These are phyloP conservation scores for Irpex sp. DNA, from an alignment of 1,284 basidiomycete genomes.

Conservation along the genomic window DNA sequence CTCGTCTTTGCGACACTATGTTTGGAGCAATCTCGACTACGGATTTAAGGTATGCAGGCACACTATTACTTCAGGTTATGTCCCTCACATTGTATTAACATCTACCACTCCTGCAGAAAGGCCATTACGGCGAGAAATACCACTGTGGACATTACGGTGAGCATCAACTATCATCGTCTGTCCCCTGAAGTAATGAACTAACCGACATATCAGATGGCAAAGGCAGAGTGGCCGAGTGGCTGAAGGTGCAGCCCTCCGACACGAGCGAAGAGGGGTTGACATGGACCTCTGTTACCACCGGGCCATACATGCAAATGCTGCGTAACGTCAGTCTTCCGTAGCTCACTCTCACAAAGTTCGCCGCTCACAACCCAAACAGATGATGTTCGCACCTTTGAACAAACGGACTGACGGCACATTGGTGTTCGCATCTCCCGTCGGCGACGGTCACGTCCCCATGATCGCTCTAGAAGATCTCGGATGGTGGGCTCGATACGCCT, in stretches of 20 bases:
- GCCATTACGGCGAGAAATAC: conserved; percentile 24
- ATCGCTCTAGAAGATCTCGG: conserved; percentile 31
- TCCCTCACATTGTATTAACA: background rate
- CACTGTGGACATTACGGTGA: conserved; percentile 31
- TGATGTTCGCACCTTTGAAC: conserved; percentile 10
- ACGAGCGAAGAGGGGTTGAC: conserved; percentile 33
- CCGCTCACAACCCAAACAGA: background rate
- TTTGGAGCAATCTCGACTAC: conserved; percentile 47
- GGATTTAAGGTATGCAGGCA: conserved; percentile 42
- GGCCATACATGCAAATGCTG: conserved; percentile 34
- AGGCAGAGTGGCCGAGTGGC: conserved; percentile 40
- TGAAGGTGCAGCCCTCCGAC: conserved; percentile 38
- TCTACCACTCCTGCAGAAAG: conserved; percentile 14
- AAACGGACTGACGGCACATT: conserved; percentile 27
- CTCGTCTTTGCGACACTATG: conserved; percentile 37
- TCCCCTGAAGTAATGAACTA: background rate
- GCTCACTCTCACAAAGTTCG: background rate
- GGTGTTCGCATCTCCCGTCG: conserved; percentile 24
- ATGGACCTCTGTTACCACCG: conserved; percentile 28
- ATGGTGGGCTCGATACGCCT: conserved; percentile 34
- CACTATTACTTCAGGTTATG: too few relatives aligned
- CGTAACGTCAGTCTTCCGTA: conserved; percentile 8
- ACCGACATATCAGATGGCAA: conserved; percentile 25
- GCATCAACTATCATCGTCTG: background rate
- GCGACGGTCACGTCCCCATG: conserved; percentile 26